A percentile compares a stretch with the other conserved stretches of the same genome.
These are phyloP conservation scores for Scutellaria baicalensis DNA, from an alignment of 257 asterid species.

Conservation along the genomic window DNA sequence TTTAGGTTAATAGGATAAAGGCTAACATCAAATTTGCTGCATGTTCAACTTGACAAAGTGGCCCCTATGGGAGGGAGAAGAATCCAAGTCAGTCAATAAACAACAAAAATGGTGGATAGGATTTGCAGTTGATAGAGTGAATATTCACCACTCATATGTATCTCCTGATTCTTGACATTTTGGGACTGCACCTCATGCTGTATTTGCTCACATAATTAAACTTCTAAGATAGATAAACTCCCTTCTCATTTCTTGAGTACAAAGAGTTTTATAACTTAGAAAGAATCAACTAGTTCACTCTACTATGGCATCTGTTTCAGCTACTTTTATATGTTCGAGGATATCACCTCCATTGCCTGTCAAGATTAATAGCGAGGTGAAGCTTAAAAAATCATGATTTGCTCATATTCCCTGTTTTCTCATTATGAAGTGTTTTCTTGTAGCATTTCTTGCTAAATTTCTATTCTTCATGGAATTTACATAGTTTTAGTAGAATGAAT, in stretches of 20 bases:
- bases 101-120: conserved; percentile 32
- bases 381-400: background rate
- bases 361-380: conserved; percentile 20
- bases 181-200: background rate
- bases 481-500: background rate
- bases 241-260: background rate
- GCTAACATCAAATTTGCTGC: background rate
- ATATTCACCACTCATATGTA: conserved; percentile 37
- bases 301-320: conserved; percentile 52
- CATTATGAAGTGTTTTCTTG: background rate
- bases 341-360: conserved; percentile 23
- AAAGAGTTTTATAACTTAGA: background rate
- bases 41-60: conserved; percentile 2
- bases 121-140: conserved; percentile 23
- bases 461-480: background rate
- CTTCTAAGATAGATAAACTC: background rate
- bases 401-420: background rate
- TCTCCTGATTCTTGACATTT: background rate
- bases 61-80: background rate
- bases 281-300: background rate
- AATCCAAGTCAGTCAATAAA: conserved; percentile 8
- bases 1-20: background rate
- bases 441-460: background rate
- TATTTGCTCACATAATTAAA: background rate
- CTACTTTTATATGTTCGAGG: conserved; percentile 33